These are phyloP conservation scores for Sporothrix luriei DNA, from an alignment of 2,329 filamentous ascomycete genomes.

Conservation along the genomic window DNA sequence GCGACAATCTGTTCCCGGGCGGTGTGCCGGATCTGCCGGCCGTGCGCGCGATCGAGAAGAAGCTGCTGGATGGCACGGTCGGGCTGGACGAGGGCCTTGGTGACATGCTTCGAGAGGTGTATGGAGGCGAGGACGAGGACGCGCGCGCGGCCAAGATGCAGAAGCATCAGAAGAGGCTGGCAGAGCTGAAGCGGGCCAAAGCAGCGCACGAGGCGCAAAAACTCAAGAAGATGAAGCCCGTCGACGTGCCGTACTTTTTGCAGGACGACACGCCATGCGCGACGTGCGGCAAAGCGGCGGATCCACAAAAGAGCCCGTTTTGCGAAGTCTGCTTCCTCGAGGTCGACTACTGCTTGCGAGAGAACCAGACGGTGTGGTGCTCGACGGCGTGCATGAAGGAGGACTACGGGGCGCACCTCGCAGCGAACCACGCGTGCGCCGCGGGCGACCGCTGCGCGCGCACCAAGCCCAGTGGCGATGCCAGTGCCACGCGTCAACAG, in stretches of 20 bases:
- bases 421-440: conserved; percentile 32
- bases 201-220: conserved; percentile 51
- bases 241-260: conserved; percentile 35
- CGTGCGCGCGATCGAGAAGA: conserved; percentile 28
- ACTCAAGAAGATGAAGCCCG: conserved; percentile 46
- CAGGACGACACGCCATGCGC: conserved; percentile 32
- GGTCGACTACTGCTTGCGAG: conserved; percentile 34
- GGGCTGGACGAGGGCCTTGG: conserved; percentile 34
- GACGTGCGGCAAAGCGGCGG: conserved; percentile 31
- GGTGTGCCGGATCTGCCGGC: conserved; percentile 24
- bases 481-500: conserved; percentile 22
- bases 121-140: conserved; percentile 26
- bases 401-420: conserved; percentile 29
- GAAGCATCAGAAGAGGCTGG: conserved; percentile 43
- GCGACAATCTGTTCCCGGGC: conserved; percentile 34
- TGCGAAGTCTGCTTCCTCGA: conserved; percentile 37
- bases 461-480: not conserved
- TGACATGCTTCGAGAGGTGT: conserved; percentile 28
- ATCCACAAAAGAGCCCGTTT: conserved; percentile 32
- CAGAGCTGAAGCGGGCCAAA: conserved; percentile 64
- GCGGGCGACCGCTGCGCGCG: conserved; percentile 33
- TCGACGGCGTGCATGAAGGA: conserved; percentile 33
- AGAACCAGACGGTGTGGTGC: conserved; percentile 36
- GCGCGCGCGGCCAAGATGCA: conserved; percentile 38
- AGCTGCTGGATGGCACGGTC: conserved; percentile 26